Evolutionary conservation across 2,329 filamentous ascomycete species (phyloP).

Genomic region (Zymoseptoria crescenta): DNA sequence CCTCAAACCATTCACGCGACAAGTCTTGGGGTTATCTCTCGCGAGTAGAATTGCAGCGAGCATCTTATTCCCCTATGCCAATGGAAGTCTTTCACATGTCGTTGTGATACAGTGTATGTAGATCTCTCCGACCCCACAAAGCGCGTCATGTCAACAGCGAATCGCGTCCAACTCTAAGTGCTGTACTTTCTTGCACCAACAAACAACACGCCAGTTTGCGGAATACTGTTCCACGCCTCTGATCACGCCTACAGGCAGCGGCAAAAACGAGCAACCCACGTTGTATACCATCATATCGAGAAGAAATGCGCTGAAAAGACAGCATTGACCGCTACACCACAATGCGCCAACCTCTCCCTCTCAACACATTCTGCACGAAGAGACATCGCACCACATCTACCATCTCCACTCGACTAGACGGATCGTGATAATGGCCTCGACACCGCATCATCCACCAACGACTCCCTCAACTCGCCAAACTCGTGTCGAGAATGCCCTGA

Average conservation of each 20-base stretch:
- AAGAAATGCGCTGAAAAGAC: not conserved
- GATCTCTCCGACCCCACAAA: not conserved
- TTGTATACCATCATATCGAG: not conserved
- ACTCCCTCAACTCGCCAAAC: not conserved
- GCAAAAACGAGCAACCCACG: not conserved
- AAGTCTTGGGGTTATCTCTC: too few relatives aligned
- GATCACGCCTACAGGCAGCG: not conserved
- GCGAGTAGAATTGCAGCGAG: too few relatives aligned
- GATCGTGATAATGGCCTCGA: slow-evolving; percentile 23
- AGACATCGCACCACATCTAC: not conserved
- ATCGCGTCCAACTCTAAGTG: not conserved
- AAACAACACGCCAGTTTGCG: not conserved
- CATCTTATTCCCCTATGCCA: not conserved
- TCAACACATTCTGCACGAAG: not conserved
- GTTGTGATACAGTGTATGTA: not conserved
- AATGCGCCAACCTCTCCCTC: not conserved
- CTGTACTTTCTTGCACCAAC: not conserved
- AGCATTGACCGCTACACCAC: not conserved
- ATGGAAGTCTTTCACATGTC: not conserved
- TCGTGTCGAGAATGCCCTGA: slow-evolving; percentile 70
- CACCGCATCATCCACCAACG: not conserved
- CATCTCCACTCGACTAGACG: slow-evolving; percentile 17
- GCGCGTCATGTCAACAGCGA: not conserved
- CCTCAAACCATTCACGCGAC: too few relatives aligned
- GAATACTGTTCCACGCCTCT: not conserved